Evolutionary conservation across 441 rosid species (phyloP).

Genomic region (Croton setiger): DNA sequence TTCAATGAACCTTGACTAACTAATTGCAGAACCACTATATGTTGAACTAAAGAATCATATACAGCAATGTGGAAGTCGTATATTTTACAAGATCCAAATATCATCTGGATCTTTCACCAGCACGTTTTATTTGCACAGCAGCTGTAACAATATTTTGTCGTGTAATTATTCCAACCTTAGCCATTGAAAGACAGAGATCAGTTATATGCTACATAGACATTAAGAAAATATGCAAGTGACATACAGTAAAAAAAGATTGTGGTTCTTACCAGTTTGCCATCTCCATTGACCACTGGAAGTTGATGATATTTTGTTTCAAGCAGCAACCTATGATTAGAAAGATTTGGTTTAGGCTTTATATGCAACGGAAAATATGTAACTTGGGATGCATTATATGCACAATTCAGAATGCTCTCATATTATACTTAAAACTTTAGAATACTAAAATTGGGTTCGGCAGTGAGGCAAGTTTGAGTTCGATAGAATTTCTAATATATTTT

Average conservation of each 20-base stretch:
- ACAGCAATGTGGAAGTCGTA: background rate
- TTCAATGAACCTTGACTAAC: slow-evolving; percentile 6
- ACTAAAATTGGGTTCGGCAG: background rate
- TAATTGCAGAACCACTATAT: background rate
- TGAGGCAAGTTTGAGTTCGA: too few relatives aligned
- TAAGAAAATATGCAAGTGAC: background rate
- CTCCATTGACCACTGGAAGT: slow-evolving; percentile 70
- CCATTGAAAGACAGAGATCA: slow-evolving; percentile 10
- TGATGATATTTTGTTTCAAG: slow-evolving; percentile 82
- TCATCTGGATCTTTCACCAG: slow-evolving; percentile 31
- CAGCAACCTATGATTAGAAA: slow-evolving; percentile 51
- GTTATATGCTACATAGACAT: slow-evolving; percentile 10
- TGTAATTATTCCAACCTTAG: slow-evolving; percentile 67
- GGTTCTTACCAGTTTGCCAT: slow-evolving; percentile 72
- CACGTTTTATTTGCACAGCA: slow-evolving; percentile 54
- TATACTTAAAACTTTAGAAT: background rate
- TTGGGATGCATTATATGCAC: background rate
- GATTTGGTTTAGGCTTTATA: background rate
- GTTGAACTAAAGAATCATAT: slow-evolving; percentile 6
- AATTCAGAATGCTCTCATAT: background rate
- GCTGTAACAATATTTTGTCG: slow-evolving; percentile 69
- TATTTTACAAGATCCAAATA: slow-evolving; percentile 15
- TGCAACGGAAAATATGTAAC: background rate
- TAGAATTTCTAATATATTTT: too few relatives aligned
- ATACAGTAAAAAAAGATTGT: background rate